Evolutionary conservation across 805 yeast genomes (phyloP).

Genomic region (Ogataea pini): DNA sequence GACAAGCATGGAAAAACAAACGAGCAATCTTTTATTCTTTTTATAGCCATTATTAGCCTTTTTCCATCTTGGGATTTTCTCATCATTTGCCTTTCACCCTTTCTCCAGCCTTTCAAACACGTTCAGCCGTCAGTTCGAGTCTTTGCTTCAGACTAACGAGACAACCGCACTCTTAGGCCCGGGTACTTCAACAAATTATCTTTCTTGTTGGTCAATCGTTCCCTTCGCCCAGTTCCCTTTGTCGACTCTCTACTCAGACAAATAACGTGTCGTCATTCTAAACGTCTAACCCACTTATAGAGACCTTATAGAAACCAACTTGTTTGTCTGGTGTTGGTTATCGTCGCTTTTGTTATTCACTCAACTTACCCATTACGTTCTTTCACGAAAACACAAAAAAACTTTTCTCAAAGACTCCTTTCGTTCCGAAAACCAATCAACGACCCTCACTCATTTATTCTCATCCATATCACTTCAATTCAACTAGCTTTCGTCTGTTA

Average conservation of each 20-base stretch:
- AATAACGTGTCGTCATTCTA: no score
- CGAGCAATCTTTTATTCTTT: background rate
- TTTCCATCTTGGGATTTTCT: no score
- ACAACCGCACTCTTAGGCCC: background rate
- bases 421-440: no score
- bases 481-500: no score
- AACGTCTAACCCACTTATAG: background rate
- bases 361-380: background rate
- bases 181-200: background rate
- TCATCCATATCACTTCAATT: no score
- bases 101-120: no score
- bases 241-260: no score
- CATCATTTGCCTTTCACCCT: no score
- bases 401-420: no score
- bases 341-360: background rate
- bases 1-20: background rate
- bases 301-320: background rate
- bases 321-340: background rate
- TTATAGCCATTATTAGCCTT: background rate
- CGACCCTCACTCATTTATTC: no score
- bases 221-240: no score
- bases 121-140: background rate
- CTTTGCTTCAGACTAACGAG: background rate
- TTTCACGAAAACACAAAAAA: background rate
- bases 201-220: no score